Evolutionary conservation across 305 asterid species (phyloP), one percentile per base, ranked within the genome.

Genomic region (Striga hermonthica): DNA sequence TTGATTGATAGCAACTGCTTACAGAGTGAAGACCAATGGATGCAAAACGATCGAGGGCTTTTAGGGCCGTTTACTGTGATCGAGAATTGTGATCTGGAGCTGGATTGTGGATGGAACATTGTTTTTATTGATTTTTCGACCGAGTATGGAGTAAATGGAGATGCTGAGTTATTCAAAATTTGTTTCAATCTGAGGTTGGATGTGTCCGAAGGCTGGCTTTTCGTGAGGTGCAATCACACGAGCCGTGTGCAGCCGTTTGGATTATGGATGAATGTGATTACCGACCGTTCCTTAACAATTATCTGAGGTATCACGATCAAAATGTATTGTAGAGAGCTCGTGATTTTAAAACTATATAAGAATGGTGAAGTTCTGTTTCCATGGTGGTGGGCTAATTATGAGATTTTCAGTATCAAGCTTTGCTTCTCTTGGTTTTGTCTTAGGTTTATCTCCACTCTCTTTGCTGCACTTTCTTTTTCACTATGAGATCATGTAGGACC

Each of bases 231-330:
- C 65, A 56, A 64, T 37, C 70, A 73, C 64, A 11, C 15, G 4
- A 58, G 6, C 7, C 7, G n/a, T n/a, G 65, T 28, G 84, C 70
- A 0, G 83, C 72, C 58, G 44, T 78, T 66, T 88, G 95, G 95
- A 61, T 75, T 49, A 74, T 77, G 85, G 72, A 79, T 55, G 80
- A 84, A 78, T 60, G 49, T 82, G 52, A 71, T 35, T 39, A 74
- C 67, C 0, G 35, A 82, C 50, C 83, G 86, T 31, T 82, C 47
- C 4, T 66, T 38, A 66, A 66, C 59, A 57, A 58, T 55, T 74
- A 76, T 31, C 44, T 37, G 53, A 71, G 58, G 60, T 16, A 59
- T 36, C 36, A 47, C 0, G 65, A 67, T 41, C 37, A 67, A 10
- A 15, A 8, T 1, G 72, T 66, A 0, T 11, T 80, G 75, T 70